These are phyloP conservation scores for Syncephalastrum contaminatum DNA, from an alignment of 371 early-diverging fungal species.

Conservation along the genomic window DNA sequence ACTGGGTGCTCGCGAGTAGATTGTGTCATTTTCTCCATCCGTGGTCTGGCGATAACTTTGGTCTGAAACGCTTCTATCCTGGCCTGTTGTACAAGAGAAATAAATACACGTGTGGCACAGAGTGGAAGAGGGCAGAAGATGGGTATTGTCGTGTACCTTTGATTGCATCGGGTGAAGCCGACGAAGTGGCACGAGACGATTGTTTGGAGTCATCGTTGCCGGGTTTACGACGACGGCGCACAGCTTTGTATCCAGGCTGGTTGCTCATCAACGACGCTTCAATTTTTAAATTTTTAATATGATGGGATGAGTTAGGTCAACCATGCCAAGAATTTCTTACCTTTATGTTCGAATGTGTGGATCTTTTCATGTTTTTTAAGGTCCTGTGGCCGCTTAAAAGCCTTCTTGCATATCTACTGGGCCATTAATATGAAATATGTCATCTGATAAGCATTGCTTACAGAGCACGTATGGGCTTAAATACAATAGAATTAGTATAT, in stretches of 20 bases:
- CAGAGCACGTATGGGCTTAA: slow-evolving; percentile 17
- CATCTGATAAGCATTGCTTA: slow-evolving; percentile 4
- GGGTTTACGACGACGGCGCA: slow-evolving; percentile 24
- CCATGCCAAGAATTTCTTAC: slow-evolving; percentile 10
- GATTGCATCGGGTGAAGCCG: no score
- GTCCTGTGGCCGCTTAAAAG: slow-evolving; percentile 94
- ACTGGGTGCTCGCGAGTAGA: background rate
- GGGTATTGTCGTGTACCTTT: no score
- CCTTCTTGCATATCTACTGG: slow-evolving; percentile 70
- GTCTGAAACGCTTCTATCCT: no score
- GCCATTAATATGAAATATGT: background rate
- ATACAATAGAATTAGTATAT: background rate
- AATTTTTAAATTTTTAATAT: slow-evolving; percentile 3
- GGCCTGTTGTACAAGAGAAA: no score
- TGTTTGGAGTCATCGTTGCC: no score
- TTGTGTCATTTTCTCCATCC: slow-evolving; percentile 10
- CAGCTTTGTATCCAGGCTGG: slow-evolving; percentile 36
- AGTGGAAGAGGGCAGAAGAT: no score
- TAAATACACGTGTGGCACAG: no score
- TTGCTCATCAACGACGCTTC: slow-evolving; percentile 37
- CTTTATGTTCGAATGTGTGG: slow-evolving; percentile 65
- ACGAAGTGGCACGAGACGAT: no score
- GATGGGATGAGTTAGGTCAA: background rate
- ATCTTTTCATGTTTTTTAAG: slow-evolving; percentile 91
- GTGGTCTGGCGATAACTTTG: slow-evolving; percentile 6